Percentiles rank a stretch among this genome's conserved stretches.
Conservation (phyloP, 805 yeast genomes). For the Komagataella kurtzmanii region DNA sequence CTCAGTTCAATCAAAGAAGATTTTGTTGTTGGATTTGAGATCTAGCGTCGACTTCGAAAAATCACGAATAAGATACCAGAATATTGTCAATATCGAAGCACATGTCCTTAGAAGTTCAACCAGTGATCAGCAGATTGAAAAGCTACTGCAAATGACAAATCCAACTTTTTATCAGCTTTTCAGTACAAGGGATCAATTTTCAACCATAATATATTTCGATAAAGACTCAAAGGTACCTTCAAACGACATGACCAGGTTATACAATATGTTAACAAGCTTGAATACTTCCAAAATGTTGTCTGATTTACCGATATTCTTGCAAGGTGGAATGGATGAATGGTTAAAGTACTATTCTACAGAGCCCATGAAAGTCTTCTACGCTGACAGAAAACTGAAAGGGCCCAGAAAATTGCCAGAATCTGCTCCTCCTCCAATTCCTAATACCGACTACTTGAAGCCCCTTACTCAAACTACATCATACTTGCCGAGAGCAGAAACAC, state of each 20-base stretch:
- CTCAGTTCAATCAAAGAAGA: slow-evolving; percentile 1
- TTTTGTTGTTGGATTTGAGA: slow-evolving; percentile 26
- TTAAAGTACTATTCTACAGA: slow-evolving; percentile 13
- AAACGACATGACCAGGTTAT: slow-evolving; percentile 13
- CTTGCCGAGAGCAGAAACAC: not conserved
- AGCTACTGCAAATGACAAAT: slow-evolving; percentile 16
- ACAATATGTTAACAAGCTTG: slow-evolving; percentile 6
- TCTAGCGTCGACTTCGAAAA: slow-evolving; percentile 16
- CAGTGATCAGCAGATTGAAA: slow-evolving; percentile 8
- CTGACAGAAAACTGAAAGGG: not conserved
- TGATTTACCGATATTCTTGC: slow-evolving; percentile 16
- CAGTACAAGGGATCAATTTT: slow-evolving; percentile 16
- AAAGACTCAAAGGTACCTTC: slow-evolving; percentile 18
- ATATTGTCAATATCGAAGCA: slow-evolving; percentile 27
- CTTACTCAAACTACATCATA: slow-evolving; percentile 1
- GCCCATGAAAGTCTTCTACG: not conserved
- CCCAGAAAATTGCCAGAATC: slow-evolving; percentile 1
- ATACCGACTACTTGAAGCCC: slow-evolving; percentile 1
- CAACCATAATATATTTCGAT: slow-evolving; percentile 23
- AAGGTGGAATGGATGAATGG: slow-evolving; percentile 36
- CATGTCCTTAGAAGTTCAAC: slow-evolving; percentile 7
- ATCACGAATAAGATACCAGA: slow-evolving; percentile 23
- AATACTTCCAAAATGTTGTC: slow-evolving; percentile 3
- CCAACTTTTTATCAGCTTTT: slow-evolving; percentile 18
- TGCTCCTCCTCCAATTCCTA: slow-evolving; percentile 5